These are phyloP conservation scores for Cladophialophora immunda DNA, from an alignment of 2,329 filamentous ascomycete genomes.

Conservation along the genomic window DNA sequence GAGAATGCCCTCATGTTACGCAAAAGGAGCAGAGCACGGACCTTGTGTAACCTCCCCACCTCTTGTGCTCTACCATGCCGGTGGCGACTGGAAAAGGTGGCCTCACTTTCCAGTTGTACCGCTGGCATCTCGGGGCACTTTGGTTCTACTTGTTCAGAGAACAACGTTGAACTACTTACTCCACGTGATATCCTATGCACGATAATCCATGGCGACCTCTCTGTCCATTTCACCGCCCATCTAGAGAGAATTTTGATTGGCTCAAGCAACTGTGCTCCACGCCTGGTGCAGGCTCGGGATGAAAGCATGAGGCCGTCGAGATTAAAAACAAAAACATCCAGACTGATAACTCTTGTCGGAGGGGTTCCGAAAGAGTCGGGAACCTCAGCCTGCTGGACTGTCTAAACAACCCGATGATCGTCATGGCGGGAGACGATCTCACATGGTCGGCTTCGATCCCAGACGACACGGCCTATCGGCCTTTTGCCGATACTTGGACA, in stretches of 20 bases:
- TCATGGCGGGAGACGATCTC: neutral
- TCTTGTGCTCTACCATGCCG: neutral
- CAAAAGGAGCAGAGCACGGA: constrained; percentile 1
- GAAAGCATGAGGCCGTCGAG: neutral
- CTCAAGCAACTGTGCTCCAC: neutral
- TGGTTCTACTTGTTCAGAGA: neutral
- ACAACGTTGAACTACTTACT: neutral
- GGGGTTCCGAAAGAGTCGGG: too few relatives aligned
- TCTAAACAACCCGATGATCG: neutral
- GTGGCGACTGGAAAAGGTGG: neutral
- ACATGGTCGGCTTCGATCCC: neutral
- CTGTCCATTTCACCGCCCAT: neutral
- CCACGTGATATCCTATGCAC: neutral
- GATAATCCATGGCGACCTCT: neutral
- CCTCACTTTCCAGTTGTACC: neutral
- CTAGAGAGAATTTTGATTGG: neutral
- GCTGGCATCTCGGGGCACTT: neutral
- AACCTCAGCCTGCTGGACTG: neutral
- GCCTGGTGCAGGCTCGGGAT: neutral
- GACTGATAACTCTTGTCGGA: constrained; percentile 1
- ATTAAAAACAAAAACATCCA: neutral
- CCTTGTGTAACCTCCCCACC: constrained; percentile 9
- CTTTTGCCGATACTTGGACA: neutral
- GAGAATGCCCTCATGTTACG: neutral
- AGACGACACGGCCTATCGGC: constrained; percentile 6